Evolutionary conservation across 1,139 yeast genomes (phyloP).

Genomic region (Kurtzmaniella quercitrusa): DNA sequence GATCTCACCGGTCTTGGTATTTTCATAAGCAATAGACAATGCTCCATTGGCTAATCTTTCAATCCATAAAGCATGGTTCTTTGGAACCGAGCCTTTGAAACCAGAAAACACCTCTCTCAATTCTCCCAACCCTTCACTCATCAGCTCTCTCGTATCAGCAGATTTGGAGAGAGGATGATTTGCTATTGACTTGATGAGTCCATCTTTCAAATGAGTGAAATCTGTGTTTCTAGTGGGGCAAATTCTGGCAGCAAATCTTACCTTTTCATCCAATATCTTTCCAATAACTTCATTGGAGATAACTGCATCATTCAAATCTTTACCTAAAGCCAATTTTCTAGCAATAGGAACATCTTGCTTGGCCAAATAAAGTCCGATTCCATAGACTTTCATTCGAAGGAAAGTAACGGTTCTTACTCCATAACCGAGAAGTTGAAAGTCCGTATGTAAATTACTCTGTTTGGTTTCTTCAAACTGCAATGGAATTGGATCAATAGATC

Average conservation of each 20-base stretch:
- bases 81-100: constrained; percentile 59
- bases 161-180: constrained; percentile 48
- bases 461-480: constrained; percentile 18
- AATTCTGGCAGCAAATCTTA: constrained; percentile 66
- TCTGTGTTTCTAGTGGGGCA: constrained; percentile 89
- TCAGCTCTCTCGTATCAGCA: constrained; percentile 20
- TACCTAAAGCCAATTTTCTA: constrained; percentile 12
- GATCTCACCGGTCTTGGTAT: constrained; percentile 20
- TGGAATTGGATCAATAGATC: constrained; percentile 52
- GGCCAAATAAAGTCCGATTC: constrained; percentile 74
- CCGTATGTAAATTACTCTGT: constrained; percentile 16
- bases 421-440: constrained; percentile 59
- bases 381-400: constrained; percentile 79
- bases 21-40: constrained; percentile 40
- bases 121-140: constrained; percentile 53
- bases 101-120: constrained; percentile 46
- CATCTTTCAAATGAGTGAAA: constrained; percentile 83
- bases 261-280: constrained; percentile 53
- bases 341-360: constrained; percentile 49
- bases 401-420: constrained; percentile 86
- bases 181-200: constrained; percentile 72
- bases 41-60: constrained; percentile 43
- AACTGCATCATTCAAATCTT: constrained; percentile 23
- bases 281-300: constrained; percentile 48
- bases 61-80: constrained; percentile 54